phyloP scores from a whole-genome alignment of 1,284 basidiomycete genomes.

The Flammula alnicola region DNA sequence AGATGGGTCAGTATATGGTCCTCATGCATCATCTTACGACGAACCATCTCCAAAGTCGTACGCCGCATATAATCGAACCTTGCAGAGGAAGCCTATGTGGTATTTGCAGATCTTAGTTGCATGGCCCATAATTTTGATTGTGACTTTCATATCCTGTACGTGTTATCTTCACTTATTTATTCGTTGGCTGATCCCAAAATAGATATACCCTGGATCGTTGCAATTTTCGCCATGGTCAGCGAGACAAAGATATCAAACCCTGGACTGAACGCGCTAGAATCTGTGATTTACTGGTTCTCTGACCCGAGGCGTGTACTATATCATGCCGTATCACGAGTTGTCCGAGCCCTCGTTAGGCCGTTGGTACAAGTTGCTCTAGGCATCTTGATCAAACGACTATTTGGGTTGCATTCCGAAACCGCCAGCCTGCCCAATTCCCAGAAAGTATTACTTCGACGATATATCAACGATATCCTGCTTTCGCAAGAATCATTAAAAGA shows the following conservation, averaged over 20 bases:
- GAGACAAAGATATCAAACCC: conserved; percentile 29
- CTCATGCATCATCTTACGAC: conserved; percentile 48
- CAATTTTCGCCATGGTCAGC: conserved; percentile 42
- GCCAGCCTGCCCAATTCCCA: conserved; percentile 33
- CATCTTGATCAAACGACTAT: conserved; percentile 43
- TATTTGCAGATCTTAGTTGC: conserved; percentile 40
- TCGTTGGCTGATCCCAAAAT: neutral
- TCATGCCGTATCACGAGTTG: conserved; percentile 43
- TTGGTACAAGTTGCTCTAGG: conserved; percentile 43
- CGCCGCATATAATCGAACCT: conserved; percentile 43
- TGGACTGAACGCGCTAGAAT: conserved; percentile 39
- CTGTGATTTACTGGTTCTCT: conserved; percentile 49
- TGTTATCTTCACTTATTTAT: conserved; percentile 1
- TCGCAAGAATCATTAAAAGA: conserved; percentile 40
- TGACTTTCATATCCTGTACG: conserved; percentile 37
- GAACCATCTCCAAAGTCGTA: conserved; percentile 39
- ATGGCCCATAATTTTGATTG: conserved; percentile 41
- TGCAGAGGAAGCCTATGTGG: conserved; percentile 35
- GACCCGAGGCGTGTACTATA: conserved; percentile 42
- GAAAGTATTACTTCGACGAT: conserved; percentile 39
- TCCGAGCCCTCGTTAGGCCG: conserved; percentile 42
- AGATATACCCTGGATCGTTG: conserved; percentile 48
- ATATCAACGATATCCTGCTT: conserved; percentile 42
- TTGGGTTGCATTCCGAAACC: conserved; percentile 43
- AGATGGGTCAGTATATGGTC: conserved; percentile 45